Conservation (phyloP, 768 basidiomycete species). For the Mycena haematopus region DNA sequence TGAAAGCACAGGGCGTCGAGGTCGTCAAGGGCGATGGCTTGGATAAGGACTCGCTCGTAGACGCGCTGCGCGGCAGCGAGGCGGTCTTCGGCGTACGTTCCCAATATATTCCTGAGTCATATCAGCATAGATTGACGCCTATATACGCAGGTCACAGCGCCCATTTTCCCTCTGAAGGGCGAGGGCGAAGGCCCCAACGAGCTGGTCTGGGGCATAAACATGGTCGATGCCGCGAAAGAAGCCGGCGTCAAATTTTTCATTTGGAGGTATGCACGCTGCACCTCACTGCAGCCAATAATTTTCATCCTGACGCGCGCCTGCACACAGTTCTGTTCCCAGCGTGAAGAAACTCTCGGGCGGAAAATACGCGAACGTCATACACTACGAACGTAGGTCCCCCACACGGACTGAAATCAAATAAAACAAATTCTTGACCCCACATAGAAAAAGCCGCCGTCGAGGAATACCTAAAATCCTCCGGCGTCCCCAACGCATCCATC, state of each 20-base stretch:
- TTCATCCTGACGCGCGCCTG: neutral
- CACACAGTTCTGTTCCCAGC: neutral
- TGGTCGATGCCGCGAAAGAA: slow-evolving; percentile 37
- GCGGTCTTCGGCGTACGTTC: slow-evolving; percentile 40
- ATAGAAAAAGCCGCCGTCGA: slow-evolving; percentile 29
- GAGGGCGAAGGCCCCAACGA: slow-evolving; percentile 18
- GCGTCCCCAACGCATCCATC: slow-evolving; percentile 20
- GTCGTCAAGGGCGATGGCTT: slow-evolving; percentile 31
- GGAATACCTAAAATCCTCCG: slow-evolving; percentile 31
- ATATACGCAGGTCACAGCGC: neutral
- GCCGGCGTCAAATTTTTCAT: slow-evolving; percentile 31
- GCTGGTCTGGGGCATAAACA: slow-evolving; percentile 30
- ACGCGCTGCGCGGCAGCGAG: slow-evolving; percentile 37
- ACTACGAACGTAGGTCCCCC: neutral
- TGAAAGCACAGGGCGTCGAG: slow-evolving; percentile 32
- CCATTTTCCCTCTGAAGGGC: neutral
- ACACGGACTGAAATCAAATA: neutral
- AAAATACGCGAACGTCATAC: slow-evolving; percentile 5
- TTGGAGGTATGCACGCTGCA: neutral
- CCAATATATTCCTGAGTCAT: neutral
- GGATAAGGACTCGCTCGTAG: slow-evolving; percentile 37
- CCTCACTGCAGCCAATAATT: neutral
- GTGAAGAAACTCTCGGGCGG: slow-evolving; percentile 11
- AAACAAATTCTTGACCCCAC: neutral
- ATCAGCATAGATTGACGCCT: neutral